phyloP scores from a whole-genome alignment of 2,329 filamentous ascomycete genomes.

The Aspergillus melleus region DNA sequence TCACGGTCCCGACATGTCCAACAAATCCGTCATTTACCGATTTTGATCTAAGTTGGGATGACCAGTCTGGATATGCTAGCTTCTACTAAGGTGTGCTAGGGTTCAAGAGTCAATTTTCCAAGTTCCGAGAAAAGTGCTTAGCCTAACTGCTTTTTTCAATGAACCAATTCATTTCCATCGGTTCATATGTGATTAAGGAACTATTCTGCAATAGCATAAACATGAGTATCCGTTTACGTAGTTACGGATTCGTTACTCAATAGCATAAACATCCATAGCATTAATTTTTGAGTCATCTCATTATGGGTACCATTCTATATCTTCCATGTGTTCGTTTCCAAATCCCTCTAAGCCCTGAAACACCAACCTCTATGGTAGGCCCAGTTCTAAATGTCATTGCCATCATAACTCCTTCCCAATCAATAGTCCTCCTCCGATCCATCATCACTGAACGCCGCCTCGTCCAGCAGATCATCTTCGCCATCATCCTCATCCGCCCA shows the following conservation, averaged over 20 bases:
- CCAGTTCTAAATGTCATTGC: neutral
- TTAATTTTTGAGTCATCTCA: too few relatives aligned
- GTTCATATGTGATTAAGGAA: too few relatives aligned
- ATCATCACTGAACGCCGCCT: slow-evolving; percentile 6
- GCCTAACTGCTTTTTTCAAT: too few relatives aligned
- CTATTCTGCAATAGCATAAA: too few relatives aligned
- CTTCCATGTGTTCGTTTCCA: neutral
- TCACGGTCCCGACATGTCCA: neutral
- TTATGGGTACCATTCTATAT: too few relatives aligned
- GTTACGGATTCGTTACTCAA: too few relatives aligned
- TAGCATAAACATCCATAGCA: too few relatives aligned
- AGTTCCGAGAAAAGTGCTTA: too few relatives aligned
- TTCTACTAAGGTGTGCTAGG: neutral
- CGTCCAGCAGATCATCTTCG: slow-evolving; percentile 7
- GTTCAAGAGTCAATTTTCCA: too few relatives aligned
- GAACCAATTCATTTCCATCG: too few relatives aligned
- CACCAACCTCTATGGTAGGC: neutral
- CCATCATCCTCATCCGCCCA: slow-evolving; percentile 6
- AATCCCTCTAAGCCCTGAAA: too few relatives aligned
- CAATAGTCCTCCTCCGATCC: slow-evolving; percentile 8
- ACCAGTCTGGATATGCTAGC: neutral
- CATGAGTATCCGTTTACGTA: too few relatives aligned
- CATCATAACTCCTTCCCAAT: neutral
- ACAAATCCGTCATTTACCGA: neutral
- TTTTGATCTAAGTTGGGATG: neutral